Conservation (phyloP, 208 protist genomes). For the Trypanosoma brucei region DNA sequence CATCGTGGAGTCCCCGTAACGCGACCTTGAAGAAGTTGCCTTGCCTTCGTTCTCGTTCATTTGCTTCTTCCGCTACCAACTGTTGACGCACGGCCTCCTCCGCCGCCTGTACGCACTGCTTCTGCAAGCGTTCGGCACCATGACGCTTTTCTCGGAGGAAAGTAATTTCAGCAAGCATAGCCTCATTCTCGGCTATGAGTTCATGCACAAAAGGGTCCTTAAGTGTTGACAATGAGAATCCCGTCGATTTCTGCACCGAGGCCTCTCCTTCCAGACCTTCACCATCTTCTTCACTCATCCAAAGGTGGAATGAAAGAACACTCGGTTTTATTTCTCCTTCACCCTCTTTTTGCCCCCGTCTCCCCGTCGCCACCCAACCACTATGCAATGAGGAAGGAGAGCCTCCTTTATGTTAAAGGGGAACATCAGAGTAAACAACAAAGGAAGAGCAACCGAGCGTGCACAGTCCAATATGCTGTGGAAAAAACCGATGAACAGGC, state of each 20-base stretch:
- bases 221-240: slow-evolving; percentile 12
- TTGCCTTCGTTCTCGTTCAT: slow-evolving; percentile 1
- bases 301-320: too few species aligned
- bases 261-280: too few species aligned
- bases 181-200: slow-evolving; percentile 48
- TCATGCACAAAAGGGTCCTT: slow-evolving; percentile 37
- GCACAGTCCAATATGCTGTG: too few species aligned
- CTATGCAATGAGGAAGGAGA: too few species aligned
- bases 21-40: slow-evolving; percentile 9
- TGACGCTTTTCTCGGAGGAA: slow-evolving; percentile 16
- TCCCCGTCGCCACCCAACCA: too few species aligned
- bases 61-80: slow-evolving; percentile 8
- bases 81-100: slow-evolving; percentile 21
- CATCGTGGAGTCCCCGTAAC: slow-evolving; percentile 12
- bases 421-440: too few species aligned
- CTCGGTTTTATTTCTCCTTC: too few species aligned
- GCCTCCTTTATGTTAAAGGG: too few species aligned
- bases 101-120: slow-evolving; percentile 6
- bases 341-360: too few species aligned
- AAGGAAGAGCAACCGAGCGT: too few species aligned
- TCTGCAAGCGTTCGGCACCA: slow-evolving; percentile 9
- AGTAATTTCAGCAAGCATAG: slow-evolving; percentile 34
- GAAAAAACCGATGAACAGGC: too few species aligned
- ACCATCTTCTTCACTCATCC: too few species aligned
- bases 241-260: neutral